These are phyloP conservation scores for Tilletiaria anomala DNA, from an alignment of 1,284 basidiomycete species.

Conservation along the genomic window DNA sequence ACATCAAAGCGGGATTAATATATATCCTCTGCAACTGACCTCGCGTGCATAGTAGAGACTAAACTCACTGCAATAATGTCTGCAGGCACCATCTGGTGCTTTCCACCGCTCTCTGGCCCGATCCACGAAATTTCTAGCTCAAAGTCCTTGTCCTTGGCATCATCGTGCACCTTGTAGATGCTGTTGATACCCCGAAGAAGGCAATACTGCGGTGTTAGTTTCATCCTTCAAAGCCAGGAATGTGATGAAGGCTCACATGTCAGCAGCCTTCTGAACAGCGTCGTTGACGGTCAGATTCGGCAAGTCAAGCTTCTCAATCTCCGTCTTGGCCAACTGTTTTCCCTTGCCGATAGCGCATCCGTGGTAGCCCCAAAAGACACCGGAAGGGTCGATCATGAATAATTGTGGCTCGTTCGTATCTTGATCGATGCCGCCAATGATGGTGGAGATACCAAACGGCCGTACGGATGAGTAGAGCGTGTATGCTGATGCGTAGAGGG, in stretches of 20 bases:
- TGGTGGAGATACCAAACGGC: conserved; percentile 86
- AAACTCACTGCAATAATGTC: too few species aligned
- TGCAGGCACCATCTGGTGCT: conserved; percentile 75
- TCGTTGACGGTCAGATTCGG: conserved; percentile 51
- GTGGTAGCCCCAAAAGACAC: conserved; percentile 59
- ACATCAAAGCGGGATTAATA: too few species aligned
- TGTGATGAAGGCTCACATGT: conserved; percentile 15
- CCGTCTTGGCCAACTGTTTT: conserved; percentile 89
- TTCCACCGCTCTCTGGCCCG: conserved; percentile 63
- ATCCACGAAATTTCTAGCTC: conserved; percentile 98
- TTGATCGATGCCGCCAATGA: conserved; percentile 79
- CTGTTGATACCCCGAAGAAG: conserved; percentile 49
- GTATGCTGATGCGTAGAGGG: conserved; percentile 82
- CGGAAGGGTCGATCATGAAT: conserved; percentile 87
- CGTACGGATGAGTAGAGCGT: conserved; percentile 96
- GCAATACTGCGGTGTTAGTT: conserved; percentile 1
- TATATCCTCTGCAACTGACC: too few species aligned
- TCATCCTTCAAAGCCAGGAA: background rate
- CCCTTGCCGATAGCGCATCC: conserved; percentile 77
- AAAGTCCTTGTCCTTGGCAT: conserved; percentile 92
- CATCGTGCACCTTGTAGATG: conserved; percentile 94
- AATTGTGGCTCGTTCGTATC: conserved; percentile 52
- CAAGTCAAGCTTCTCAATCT: conserved; percentile 86
- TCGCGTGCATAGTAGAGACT: too few species aligned
- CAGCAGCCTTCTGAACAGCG: conserved; percentile 34